Evolutionary conservation across 75 land plant species (phyloP).

Genomic region (Pseudotsuga menziesii): DNA sequence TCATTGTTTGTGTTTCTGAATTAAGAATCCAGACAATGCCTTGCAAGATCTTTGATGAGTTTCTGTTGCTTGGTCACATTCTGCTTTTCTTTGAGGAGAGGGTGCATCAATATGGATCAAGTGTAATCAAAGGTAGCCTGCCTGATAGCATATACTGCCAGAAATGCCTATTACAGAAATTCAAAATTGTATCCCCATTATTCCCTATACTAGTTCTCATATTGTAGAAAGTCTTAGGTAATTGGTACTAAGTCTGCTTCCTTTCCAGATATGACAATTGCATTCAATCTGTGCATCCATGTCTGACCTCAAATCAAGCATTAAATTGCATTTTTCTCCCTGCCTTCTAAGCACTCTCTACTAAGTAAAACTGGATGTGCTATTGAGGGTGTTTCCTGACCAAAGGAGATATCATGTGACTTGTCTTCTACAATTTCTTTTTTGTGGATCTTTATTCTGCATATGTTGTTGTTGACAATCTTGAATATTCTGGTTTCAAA

Average conservation of each 20-base stretch:
- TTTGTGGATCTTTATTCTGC: not conserved
- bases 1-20: not conserved
- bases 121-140: not conserved
- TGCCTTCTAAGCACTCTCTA: not conserved
- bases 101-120: not conserved
- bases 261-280: not conserved
- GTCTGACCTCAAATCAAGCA: not conserved
- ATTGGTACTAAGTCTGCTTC: not conserved
- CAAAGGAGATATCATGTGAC: not conserved
- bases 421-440: not conserved
- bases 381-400: not conserved
- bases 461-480: not conserved
- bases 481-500: not conserved
- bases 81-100: not conserved
- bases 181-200: too few species aligned
- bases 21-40: not conserved
- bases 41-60: constrained; percentile 2
- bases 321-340: too few species aligned
- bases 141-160: not conserved
- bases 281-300: not conserved
- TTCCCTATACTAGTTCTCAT: too few species aligned
- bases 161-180: not conserved
- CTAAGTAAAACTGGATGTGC: not conserved
- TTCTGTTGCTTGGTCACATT: not conserved
- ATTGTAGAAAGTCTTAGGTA: too few species aligned